Conservation (phyloP, 257 asterid genomes). For the Solanum stenotomum region DNA sequence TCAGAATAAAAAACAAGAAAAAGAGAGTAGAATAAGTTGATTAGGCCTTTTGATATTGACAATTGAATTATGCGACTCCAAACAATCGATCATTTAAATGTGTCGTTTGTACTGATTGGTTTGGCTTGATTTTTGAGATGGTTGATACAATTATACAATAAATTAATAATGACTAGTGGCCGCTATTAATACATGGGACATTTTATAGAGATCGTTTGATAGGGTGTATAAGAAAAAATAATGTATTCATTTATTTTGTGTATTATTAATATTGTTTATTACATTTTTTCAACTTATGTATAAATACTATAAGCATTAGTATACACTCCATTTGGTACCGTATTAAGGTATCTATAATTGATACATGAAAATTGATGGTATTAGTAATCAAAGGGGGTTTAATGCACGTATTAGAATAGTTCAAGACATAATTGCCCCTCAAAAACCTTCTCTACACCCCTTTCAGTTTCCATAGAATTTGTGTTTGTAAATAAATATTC, state of each 20-base stretch:
- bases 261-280: too few species aligned
- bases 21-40: not conserved
- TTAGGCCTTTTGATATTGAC: not conserved
- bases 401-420: not conserved
- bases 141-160: not conserved
- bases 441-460: not conserved
- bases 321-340: not conserved
- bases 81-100: not conserved
- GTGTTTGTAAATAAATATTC: too few species aligned
- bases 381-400: not conserved
- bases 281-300: too few species aligned
- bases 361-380: not conserved
- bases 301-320: too few species aligned
- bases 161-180: not conserved
- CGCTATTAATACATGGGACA: not conserved
- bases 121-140: not conserved
- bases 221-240: too few species aligned
- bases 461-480: too few species aligned
- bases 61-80: not conserved
- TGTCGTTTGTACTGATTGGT: not conserved
- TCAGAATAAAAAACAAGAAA: not conserved
- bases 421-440: not conserved
- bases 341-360: not conserved
- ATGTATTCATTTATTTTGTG: too few species aligned
- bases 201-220: too few species aligned